Conservation (phyloP, 2,329 filamentous ascomycete species). For the Paecilomyces niveus region DNA sequence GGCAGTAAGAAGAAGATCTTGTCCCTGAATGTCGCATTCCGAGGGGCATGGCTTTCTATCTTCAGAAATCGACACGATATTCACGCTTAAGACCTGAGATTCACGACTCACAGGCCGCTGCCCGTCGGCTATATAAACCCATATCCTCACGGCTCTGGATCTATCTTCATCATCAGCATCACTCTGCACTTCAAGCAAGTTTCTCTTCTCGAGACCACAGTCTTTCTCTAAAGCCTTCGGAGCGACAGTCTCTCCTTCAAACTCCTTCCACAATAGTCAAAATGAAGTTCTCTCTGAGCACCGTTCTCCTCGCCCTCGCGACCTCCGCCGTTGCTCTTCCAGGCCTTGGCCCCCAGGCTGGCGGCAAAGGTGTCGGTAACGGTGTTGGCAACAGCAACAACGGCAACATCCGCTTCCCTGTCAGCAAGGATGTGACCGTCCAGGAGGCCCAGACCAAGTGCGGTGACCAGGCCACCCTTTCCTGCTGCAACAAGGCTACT, state of each 20-base stretch:
- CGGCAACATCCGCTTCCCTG: constrained; percentile 26
- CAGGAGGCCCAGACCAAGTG: constrained; percentile 33
- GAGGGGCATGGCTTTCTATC: constrained; percentile 6
- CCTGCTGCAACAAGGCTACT: constrained; percentile 34
- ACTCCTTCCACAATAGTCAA: constrained; percentile 22
- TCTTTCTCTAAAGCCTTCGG: constrained; percentile 8
- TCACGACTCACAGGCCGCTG: constrained; percentile 14
- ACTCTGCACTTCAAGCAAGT: constrained; percentile 18
- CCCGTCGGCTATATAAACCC: constrained; percentile 26
- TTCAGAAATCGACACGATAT: constrained; percentile 4
- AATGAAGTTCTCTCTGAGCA: constrained; percentile 31
- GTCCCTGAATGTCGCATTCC: constrained; percentile 26
- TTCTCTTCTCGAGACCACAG: constrained; percentile 5
- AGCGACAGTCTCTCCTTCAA: constrained; percentile 18
- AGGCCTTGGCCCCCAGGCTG: constrained; percentile 10
- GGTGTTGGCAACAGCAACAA: constrained; percentile 25
- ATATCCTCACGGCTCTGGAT: constrained; percentile 8
- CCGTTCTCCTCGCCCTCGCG: constrained; percentile 28
- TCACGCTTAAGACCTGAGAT: constrained; percentile 4
- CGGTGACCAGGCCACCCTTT: constrained; percentile 30
- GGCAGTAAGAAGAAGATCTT: constrained; percentile 8
- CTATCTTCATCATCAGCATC: constrained; percentile 20
- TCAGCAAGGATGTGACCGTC: constrained; percentile 24
- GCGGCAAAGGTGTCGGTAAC: constrained; percentile 16
- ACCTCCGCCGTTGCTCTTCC: constrained; percentile 25